Evolutionary conservation across 148 eudicot species (phyloP).

Genomic region (Rhododendron simsii): DNA sequence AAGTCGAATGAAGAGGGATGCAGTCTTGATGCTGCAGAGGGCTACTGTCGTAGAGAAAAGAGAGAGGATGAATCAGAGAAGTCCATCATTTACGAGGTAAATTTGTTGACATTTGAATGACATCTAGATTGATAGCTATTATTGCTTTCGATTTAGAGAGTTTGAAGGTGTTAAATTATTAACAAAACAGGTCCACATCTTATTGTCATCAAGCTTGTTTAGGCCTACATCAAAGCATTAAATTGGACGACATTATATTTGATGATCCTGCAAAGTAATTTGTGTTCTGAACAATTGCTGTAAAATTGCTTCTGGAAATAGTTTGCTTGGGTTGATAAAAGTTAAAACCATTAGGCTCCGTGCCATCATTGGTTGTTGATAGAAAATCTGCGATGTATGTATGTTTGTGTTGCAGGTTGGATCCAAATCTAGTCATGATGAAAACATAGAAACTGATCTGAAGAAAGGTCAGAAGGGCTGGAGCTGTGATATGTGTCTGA

Average conservation of each 20-base stretch:
- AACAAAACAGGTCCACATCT: background rate
- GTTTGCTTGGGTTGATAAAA: background rate
- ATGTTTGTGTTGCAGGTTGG: conserved; percentile 7
- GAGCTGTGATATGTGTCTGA: conserved; percentile 19
- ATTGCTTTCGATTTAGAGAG: background rate
- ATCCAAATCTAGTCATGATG: background rate
- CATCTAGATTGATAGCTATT: background rate
- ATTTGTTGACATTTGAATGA: background rate
- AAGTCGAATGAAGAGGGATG: background rate
- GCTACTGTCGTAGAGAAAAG: background rate
- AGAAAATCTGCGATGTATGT: background rate
- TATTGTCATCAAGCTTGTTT: background rate
- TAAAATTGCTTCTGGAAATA: background rate
- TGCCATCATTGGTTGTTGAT: background rate
- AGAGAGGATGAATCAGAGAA: conserved; percentile 2
- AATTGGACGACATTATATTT: no score
- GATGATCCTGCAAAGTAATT: background rate
- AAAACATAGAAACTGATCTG: background rate
- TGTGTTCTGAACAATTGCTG: background rate
- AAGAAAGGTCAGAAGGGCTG: conserved; percentile 14
- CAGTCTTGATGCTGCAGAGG: conserved; percentile 1
- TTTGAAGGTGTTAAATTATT: background rate
- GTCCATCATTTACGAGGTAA: conserved; percentile 9
- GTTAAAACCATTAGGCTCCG: background rate
- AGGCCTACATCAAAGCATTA: background rate